phyloP scores from a whole-genome alignment of 1,139 yeast species.

The Schwanniomyces etchellsii region DNA sequence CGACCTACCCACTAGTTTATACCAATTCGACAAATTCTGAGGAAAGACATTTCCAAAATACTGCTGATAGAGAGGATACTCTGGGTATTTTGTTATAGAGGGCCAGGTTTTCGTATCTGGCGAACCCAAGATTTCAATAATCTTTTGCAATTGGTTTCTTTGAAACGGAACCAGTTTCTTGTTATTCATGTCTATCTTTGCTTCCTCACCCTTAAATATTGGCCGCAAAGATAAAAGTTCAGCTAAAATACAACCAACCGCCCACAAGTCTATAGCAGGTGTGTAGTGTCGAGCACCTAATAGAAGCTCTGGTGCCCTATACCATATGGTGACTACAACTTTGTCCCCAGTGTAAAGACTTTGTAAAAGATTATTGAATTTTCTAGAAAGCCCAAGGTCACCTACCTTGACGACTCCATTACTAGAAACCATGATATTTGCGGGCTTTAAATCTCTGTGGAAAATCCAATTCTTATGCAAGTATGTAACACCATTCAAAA shows the following conservation, averaged over 20 bases:
- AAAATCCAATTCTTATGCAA: slow-evolving; percentile 94
- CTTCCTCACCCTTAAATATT: slow-evolving; percentile 95
- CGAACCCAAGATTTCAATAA: slow-evolving; percentile 84
- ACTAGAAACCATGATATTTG: slow-evolving; percentile 91
- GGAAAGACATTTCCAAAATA: slow-evolving; percentile 48
- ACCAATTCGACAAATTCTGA: slow-evolving; percentile 76
- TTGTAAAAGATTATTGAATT: slow-evolving; percentile 84
- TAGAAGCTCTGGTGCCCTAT: slow-evolving; percentile 89
- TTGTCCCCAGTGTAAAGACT: slow-evolving; percentile 91
- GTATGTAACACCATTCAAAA: slow-evolving; percentile 84
- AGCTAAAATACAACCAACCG: slow-evolving; percentile 93
- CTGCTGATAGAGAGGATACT: slow-evolving; percentile 57
- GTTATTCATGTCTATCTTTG: slow-evolving; percentile 75
- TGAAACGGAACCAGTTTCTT: slow-evolving; percentile 93
- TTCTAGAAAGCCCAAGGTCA: slow-evolving; percentile 89
- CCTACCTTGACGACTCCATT: slow-evolving; percentile 92
- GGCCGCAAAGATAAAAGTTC: slow-evolving; percentile 87
- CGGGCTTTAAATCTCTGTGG: slow-evolving; percentile 95
- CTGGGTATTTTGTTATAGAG: slow-evolving; percentile 74
- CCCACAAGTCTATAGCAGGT: slow-evolving; percentile 95
- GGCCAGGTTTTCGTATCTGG: slow-evolving; percentile 81
- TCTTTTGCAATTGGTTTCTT: slow-evolving; percentile 83
- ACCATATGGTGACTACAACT: slow-evolving; percentile 98
- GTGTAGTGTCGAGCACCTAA: slow-evolving; percentile 92
- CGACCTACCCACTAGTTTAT: slow-evolving; percentile 69